These are phyloP conservation scores for Jimgerdemannia flammicorona DNA, from an alignment of 192 early-diverging fungal species.

Conservation along the genomic window DNA sequence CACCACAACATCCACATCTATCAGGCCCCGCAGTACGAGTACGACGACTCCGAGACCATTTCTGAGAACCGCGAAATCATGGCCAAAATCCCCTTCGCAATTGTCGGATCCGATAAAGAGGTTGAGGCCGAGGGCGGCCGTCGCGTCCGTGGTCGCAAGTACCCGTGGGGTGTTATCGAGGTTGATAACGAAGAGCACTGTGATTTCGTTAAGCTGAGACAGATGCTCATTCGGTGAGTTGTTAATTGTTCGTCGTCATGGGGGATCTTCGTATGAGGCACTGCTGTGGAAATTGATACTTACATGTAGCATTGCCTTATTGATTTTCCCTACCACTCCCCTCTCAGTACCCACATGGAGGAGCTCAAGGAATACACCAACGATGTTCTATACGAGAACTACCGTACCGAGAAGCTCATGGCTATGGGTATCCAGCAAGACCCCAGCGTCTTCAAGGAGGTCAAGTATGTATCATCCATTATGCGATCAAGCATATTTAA, in stretches of 20 bases:
- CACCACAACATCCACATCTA: slow-evolving; percentile 86
- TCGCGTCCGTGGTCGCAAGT: slow-evolving; percentile 82
- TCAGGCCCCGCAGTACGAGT: slow-evolving; percentile 79
- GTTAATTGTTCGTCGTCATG: too few species aligned
- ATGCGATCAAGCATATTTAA: too few species aligned
- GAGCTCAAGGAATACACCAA: slow-evolving; percentile 95
- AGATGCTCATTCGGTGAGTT: slow-evolving; percentile 72
- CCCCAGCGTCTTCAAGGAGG: slow-evolving; percentile 74
- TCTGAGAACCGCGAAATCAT: slow-evolving; percentile 80
- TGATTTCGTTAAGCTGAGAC: slow-evolving; percentile 94
- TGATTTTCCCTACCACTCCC: slow-evolving; percentile 5
- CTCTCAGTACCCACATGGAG: slow-evolving; percentile 85
- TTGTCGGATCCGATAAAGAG: slow-evolving; percentile 89
- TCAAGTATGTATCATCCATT: slow-evolving; percentile 65
- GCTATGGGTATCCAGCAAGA: slow-evolving; percentile 84
- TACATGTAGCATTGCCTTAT: slow-evolving; percentile 4
- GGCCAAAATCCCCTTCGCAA: slow-evolving; percentile 92
- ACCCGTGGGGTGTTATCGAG: slow-evolving; percentile 95
- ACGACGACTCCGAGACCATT: slow-evolving; percentile 78
- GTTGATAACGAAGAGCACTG: slow-evolving; percentile 97
- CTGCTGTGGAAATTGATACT: too few species aligned
- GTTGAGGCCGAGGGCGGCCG: slow-evolving; percentile 82
- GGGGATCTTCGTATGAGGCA: too few species aligned
- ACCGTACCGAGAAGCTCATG: slow-evolving; percentile 90
- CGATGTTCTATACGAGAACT: slow-evolving; percentile 89